Base-by-base conservation (phyloP, 805 yeast species). In the Pichia exigua region DNA sequence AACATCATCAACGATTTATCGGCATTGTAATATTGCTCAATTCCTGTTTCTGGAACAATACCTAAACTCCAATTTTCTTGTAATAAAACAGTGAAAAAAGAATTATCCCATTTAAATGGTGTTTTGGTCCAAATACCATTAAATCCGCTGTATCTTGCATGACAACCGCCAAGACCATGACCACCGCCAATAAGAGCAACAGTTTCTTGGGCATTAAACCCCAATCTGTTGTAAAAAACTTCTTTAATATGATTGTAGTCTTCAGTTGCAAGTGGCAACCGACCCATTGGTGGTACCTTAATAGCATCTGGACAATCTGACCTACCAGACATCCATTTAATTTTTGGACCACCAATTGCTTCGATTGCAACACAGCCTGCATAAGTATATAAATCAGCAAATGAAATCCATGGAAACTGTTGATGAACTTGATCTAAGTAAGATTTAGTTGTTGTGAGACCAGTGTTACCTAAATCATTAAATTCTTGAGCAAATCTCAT, bases 321-420 rank as follows among this genome's bases (percentile, higher is more conserved):
- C 66, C 96, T 74, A 42, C 96, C 97, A 9, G 94, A 84, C 67
- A 81, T 82, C 96, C 96, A 89, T 20, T 77, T 74, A 51, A 87
- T 72, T 58, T 79, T 75, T 39, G 95, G 95, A 7, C 95, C 95
- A 26, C 85, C 85, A 70, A 85, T 70, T 62, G 78, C 87, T 69
- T 88, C 92, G 49, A 88, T 70, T 1, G 92, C 94, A 44, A 76
- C 80, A 41, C 83, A 89, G 48, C 95, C 95, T 38, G 82, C 90
- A 46, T 86, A 71, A 9, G 94, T 85, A 73, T 84, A 87, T 59
- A 87, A 72, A 66, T 87, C 96, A 53, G 95, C 92, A 65, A 82
- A 78, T 6, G 86, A 74, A 26, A 87, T 70, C 90, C 92, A 84
- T 4, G 83, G 81, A 62, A 75, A 82, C 60, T 77, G 64, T 51